Evolutionary conservation across 352 stramenopile species (phyloP), one percentile per base, ranked within the genome.

Genomic region (Plasmopara viticola): DNA sequence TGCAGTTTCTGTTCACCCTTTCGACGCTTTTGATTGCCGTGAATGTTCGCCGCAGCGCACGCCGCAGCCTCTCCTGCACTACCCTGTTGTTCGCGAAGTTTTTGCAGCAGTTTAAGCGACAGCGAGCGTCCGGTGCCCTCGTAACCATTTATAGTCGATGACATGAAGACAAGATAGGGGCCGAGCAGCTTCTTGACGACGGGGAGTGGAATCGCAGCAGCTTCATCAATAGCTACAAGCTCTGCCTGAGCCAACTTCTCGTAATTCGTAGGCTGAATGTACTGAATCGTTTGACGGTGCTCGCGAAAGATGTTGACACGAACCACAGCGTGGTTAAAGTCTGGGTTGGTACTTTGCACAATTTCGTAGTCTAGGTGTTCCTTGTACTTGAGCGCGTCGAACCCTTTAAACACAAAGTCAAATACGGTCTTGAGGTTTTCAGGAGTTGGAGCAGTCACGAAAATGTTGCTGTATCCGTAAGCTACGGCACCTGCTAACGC

Each of bases 71-170:
- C 69, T 29, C 78, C 76, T n/a, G 78, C 76, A 46, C 64, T 76
- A 30, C 86, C 86, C 59, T 98, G 96, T 52, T 94, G 74, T 53
- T 98, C 88, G 13, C 97, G 83, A 28, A 99, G 78, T 70, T 99
- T 97, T 48, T 99, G 96, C 56, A 99, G 90, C 10, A 99, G 81
- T 77, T 99, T 99, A 29, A 99, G 80, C 54, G 95, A 99, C 14
- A 99, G 74, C 48, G 96, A 97, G 43, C 97, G 72, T 18, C 97
- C 97, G 5, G 97, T 99, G 42, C 97, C 97, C 87, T 99, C 97
- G 68, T 99, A 99, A 33, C 97, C 97, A 71, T 98, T 99, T 42
- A 99, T 94, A 4, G 97, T 99, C 28, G 95, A 99, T 59, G 94
- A 98, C 68, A 99, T 86, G 63, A 99, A 99, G 9, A 98, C 97